These are phyloP conservation scores for Knufia fluminis DNA, from an alignment of 2,329 filamentous ascomycete species.

Conservation along the genomic window DNA sequence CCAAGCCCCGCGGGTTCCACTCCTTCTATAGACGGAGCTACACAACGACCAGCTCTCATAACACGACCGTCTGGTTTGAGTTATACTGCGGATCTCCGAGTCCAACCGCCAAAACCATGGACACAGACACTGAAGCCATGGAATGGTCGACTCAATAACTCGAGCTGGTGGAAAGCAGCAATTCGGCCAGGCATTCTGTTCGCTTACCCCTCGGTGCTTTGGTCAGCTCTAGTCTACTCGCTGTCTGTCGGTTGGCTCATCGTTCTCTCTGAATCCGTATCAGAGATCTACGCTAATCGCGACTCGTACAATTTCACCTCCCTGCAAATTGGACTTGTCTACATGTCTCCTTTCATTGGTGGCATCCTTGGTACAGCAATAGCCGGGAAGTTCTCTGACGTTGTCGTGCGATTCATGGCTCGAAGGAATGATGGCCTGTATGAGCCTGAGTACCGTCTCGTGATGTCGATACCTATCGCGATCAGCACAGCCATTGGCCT, in stretches of 20 bases:
- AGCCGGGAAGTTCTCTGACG: slow-evolving; percentile 76
- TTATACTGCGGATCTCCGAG: slow-evolving; percentile 64
- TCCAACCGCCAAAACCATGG: slow-evolving; percentile 61
- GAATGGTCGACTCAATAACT: slow-evolving; percentile 67
- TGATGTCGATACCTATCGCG: slow-evolving; percentile 76
- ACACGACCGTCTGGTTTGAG: slow-evolving; percentile 18
- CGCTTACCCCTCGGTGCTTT: slow-evolving; percentile 78
- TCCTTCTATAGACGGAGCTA: neutral
- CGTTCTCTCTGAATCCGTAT: slow-evolving; percentile 79
- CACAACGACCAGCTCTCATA: slow-evolving; percentile 6
- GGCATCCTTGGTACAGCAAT: slow-evolving; percentile 85
- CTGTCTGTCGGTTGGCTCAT: slow-evolving; percentile 93
- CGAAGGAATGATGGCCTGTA: slow-evolving; percentile 85
- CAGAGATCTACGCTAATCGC: slow-evolving; percentile 64
- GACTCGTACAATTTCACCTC: slow-evolving; percentile 70
- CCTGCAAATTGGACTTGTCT: slow-evolving; percentile 74
- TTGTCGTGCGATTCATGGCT: slow-evolving; percentile 74
- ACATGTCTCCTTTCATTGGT: slow-evolving; percentile 81
- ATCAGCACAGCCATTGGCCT: slow-evolving; percentile 73
- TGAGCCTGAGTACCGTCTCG: slow-evolving; percentile 83
- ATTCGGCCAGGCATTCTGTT: slow-evolving; percentile 76
- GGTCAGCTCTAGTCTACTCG: slow-evolving; percentile 76
- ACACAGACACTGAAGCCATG: slow-evolving; percentile 63
- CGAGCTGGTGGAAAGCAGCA: slow-evolving; percentile 71
- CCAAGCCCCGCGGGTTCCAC: neutral